Percentiles rank a stretch among this genome's conserved stretches.
These are phyloP conservation scores for Verticillium klebahnii DNA, from an alignment of 2,329 filamentous ascomycete genomes.

Conservation along the genomic window DNA sequence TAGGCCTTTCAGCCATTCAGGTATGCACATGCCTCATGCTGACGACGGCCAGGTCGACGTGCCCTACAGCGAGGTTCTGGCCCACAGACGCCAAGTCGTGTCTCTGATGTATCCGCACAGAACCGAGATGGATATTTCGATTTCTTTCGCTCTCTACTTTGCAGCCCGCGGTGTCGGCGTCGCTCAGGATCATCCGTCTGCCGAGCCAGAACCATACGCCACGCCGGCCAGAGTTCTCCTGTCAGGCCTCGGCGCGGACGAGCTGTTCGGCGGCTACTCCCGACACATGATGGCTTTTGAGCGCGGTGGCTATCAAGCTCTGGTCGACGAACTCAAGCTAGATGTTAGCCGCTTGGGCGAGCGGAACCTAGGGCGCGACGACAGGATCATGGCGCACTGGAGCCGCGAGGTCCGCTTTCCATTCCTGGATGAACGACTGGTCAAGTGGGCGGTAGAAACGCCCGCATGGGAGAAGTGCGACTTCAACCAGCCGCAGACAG, in stretches of 20 bases:
- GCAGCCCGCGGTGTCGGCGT: slow-evolving; percentile 69
- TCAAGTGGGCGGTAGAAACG: slow-evolving; percentile 70
- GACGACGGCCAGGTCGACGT: slow-evolving; percentile 59
- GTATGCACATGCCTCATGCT: neutral
- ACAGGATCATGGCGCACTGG: slow-evolving; percentile 87
- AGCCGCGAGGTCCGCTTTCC: slow-evolving; percentile 85
- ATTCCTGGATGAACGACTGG: slow-evolving; percentile 80
- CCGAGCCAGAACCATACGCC: slow-evolving; percentile 42
- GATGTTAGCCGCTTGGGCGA: slow-evolving; percentile 84
- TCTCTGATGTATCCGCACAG: slow-evolving; percentile 87
- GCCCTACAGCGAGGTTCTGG: slow-evolving; percentile 68
- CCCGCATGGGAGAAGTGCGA: slow-evolving; percentile 86
- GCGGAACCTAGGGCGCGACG: slow-evolving; percentile 91
- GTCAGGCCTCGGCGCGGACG: slow-evolving; percentile 91
- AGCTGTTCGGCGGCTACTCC: slow-evolving; percentile 90
- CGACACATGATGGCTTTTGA: slow-evolving; percentile 76
- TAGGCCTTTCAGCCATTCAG: slow-evolving; percentile 26
- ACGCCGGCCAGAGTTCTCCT: slow-evolving; percentile 78
- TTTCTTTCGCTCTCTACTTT: slow-evolving; percentile 91
- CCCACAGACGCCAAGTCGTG: slow-evolving; percentile 65
- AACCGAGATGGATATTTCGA: slow-evolving; percentile 98
- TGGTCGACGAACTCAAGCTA: slow-evolving; percentile 77
- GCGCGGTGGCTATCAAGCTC: slow-evolving; percentile 61
- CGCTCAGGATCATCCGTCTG: slow-evolving; percentile 26
- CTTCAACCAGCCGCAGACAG: slow-evolving; percentile 41